Percentiles rank a stretch among this genome's conserved stretches.
Evolutionary conservation across 2,329 filamentous ascomycete genomes (phyloP).

Genomic region (Teratosphaeria nubilosa): DNA sequence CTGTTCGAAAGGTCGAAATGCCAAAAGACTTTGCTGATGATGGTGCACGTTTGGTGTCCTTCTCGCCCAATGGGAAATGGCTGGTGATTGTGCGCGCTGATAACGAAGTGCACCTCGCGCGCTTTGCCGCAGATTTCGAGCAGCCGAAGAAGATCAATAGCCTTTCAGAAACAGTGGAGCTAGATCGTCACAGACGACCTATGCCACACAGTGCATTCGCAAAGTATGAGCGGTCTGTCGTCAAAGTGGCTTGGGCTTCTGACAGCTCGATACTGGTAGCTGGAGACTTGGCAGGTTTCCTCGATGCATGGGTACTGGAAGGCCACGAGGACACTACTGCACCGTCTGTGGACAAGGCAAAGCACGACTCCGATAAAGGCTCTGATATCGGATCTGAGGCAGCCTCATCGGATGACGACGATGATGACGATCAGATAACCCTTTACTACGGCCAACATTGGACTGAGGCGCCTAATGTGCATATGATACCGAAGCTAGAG

Average conservation of each 20-base stretch:
- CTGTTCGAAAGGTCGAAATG: slow-evolving; percentile 60
- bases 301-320: slow-evolving; percentile 76
- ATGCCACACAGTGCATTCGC: slow-evolving; percentile 34
- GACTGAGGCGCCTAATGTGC: slow-evolving; percentile 58
- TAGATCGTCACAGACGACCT: slow-evolving; percentile 26
- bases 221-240: slow-evolving; percentile 69
- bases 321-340: slow-evolving; percentile 43
- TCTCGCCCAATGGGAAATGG: slow-evolving; percentile 64
- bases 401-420: slow-evolving; percentile 36
- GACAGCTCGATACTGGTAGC: slow-evolving; percentile 71
- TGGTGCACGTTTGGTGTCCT: slow-evolving; percentile 59
- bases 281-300: slow-evolving; percentile 70
- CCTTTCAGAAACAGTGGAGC: slow-evolving; percentile 27
- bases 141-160: slow-evolving; percentile 28
- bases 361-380: slow-evolving; percentile 18
- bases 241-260: slow-evolving; percentile 64
- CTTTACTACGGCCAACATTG: slow-evolving; percentile 56
- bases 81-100: slow-evolving; percentile 44
- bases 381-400: slow-evolving; percentile 11
- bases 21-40: slow-evolving; percentile 45
- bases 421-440: slow-evolving; percentile 36
- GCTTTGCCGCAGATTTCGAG: slow-evolving; percentile 34
- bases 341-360: slow-evolving; percentile 28
- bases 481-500: slow-evolving; percentile 36
- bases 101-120: slow-evolving; percentile 39